phyloP scores from a whole-genome alignment of 805 yeast species.

The Saccharomycopsis fibuligera region DNA sequence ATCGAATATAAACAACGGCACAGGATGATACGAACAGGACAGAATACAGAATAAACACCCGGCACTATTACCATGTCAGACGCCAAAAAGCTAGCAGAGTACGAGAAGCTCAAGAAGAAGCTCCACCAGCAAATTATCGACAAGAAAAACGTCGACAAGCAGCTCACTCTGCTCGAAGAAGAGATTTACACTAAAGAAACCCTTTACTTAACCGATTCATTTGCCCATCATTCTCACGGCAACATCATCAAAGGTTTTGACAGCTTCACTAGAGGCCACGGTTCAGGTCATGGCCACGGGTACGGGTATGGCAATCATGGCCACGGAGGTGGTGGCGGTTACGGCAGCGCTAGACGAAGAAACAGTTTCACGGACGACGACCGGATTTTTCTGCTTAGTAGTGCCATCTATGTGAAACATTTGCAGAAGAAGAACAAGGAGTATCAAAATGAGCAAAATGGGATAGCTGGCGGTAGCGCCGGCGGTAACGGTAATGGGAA shows the following conservation, averaged over 20 bases:
- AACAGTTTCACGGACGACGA: conserved; percentile 66
- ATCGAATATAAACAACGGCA: neutral
- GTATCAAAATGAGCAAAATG: conserved; percentile 40
- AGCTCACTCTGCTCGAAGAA: conserved; percentile 62
- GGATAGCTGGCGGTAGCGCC: neutral
- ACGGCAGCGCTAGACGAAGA: conserved; percentile 28
- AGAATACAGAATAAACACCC: neutral
- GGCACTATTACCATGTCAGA: conserved; percentile 22
- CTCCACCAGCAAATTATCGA: conserved; percentile 22
- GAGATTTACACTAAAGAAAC: conserved; percentile 73
- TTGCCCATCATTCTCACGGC: conserved; percentile 36
- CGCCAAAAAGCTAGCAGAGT: conserved; percentile 19
- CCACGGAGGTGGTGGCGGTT: too few species aligned
- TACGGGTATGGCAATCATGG: neutral
- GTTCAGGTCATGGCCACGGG: conserved; percentile 3
- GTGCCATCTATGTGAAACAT: conserved; percentile 61
- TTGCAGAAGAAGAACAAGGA: conserved; percentile 41
- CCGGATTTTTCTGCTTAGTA: conserved; percentile 71
- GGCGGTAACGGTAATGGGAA: neutral
- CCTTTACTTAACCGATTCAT: conserved; percentile 65
- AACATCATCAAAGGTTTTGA: conserved; percentile 92
- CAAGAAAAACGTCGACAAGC: conserved; percentile 60
- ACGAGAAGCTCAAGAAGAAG: conserved; percentile 11
- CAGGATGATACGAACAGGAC: neutral
- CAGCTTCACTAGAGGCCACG: conserved; percentile 51